phyloP scores from a whole-genome alignment of 2,329 filamentous ascomycete species.

The Ploettnerulaceae sp. region DNA sequence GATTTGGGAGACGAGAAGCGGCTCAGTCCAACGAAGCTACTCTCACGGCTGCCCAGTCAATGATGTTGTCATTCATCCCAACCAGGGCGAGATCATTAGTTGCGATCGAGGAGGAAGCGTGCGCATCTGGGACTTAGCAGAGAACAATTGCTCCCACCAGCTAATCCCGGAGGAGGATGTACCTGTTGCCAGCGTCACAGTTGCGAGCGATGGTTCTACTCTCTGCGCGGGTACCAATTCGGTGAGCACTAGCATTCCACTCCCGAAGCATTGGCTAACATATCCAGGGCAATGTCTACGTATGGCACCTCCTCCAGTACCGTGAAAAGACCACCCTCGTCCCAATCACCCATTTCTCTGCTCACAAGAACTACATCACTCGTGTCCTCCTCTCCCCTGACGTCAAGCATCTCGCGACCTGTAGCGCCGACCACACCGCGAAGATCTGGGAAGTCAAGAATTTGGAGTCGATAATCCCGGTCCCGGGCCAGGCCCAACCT shows the following conservation, averaged over 20 bases:
- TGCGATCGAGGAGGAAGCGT: conserved; percentile 92
- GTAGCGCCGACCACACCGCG: conserved; percentile 73
- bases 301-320: conserved; percentile 84
- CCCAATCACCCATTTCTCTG: conserved; percentile 66
- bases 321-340: conserved; percentile 64
- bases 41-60: conserved; percentile 85
- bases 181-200: conserved; percentile 87
- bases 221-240: conserved; percentile 91
- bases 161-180: conserved; percentile 95
- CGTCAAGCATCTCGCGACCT: conserved; percentile 69
- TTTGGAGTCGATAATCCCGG: conserved; percentile 45
- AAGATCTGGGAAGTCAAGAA: conserved; percentile 92
- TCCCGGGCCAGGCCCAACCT: conserved; percentile 23
- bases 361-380: conserved; percentile 69
- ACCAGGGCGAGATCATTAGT: conserved; percentile 96
- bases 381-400: conserved; percentile 70
- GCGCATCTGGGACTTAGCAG: conserved; percentile 90
- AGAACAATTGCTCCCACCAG: conserved; percentile 96
- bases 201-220: conserved; percentile 88
- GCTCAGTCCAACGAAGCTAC: conserved; percentile 80
- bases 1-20: conserved; percentile 34
- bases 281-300: conserved; percentile 83
- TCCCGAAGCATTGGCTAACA: conserved; percentile 1
- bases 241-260: conserved; percentile 45
- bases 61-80: conserved; percentile 98